Base-by-base conservation (phyloP, 2,329 filamentous ascomycete genomes). In the Exophiala aquamarina region DNA sequence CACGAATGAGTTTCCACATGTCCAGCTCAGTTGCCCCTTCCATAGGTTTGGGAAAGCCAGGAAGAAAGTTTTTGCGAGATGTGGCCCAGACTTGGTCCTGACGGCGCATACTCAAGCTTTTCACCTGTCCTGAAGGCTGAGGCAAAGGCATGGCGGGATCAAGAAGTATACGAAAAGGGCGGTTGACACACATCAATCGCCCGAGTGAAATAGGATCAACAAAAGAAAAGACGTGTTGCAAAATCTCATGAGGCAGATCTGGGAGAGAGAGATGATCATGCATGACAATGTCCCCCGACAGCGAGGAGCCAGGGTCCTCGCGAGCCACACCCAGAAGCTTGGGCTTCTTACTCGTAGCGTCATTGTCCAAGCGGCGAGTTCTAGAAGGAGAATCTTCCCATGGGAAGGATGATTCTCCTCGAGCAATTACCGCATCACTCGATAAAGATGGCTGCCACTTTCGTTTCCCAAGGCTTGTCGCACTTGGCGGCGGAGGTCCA, bases 1-100 rank as follows among this genome's bases (percentile, higher is more conserved):
- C 77, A 64, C 81, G 83, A 28, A 82, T 74, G 41, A 93, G 70
- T 60, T 78, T 79, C 79, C 88, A 89, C 86, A 91, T 91, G 33
- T 84, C 79, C 55, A 87, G 71, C 66, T 93, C 88, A 33, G 79
- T 79, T 62, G 77, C 79, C 48, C 75, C 77, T 42, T 72, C 70
- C 40, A 92, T 72, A 20, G 87, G 87, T 46, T 76, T 75, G 37
- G 88, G 88, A 71, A 90, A 81, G 56, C 77, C 77, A 19, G 81
- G 81, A 70, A 80, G 79, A 64, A 81, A 83, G 15, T 71, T 68
- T 58, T 82, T 82, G 61, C 87, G 80, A 59, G 87, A 86, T 56
- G 75, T 71, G 62, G 78, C 78, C 87, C 87, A 92, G 59, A 92
- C 82, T 38, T 70, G 68, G 61, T 89, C 80, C 59, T 85, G 80